A percentile compares a stretch with the other conserved stretches of the same genome.
phyloP scores from a whole-genome alignment of 75 land plant species.

The Sequoiadendron giganteum region DNA sequence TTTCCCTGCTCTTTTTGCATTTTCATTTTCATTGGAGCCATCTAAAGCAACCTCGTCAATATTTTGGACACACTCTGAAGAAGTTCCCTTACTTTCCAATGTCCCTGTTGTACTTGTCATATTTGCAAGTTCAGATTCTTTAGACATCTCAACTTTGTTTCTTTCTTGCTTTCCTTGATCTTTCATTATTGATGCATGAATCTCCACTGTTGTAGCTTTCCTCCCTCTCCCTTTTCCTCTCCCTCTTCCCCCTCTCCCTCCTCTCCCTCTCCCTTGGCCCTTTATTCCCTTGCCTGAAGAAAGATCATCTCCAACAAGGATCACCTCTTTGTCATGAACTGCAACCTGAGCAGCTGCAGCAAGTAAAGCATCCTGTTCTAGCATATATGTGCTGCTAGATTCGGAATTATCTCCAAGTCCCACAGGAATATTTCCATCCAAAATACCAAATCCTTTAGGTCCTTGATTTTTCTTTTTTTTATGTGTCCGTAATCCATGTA shows the following conservation, averaged over 20 bases:
- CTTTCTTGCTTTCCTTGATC: slow-evolving; percentile 1
- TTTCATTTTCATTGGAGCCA: not conserved
- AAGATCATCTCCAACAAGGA: slow-evolving; percentile 26
- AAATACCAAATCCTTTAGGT: slow-evolving; percentile 74
- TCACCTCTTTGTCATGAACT: slow-evolving; percentile 38
- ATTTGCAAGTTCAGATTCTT: not conserved
- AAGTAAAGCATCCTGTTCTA: slow-evolving; percentile 81
- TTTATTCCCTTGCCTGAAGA: slow-evolving; percentile 3
- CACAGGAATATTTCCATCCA: slow-evolving; percentile 52
- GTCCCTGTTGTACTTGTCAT: not conserved
- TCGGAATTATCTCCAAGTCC: slow-evolving; percentile 38
- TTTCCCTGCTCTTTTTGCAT: not conserved
- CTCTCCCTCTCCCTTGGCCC: slow-evolving; percentile 40
- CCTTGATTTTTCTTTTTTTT: slow-evolving; percentile 40
- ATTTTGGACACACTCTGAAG: not conserved
- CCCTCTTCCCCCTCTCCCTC: slow-evolving; percentile 31
- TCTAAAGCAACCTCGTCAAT: not conserved
- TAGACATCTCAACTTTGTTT: not conserved
- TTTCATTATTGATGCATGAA: not conserved
- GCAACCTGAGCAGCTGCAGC: slow-evolving; percentile 83
- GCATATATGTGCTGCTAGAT: slow-evolving; percentile 37
- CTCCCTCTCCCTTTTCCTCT: slow-evolving; percentile 27
- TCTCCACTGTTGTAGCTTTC: slow-evolving; percentile 7
- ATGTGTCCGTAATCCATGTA: slow-evolving; percentile 55
- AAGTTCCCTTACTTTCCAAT: not conserved